Evolutionary conservation across 768 basidiomycete genomes (phyloP), one percentile per base, ranked within the genome.

Genomic region (Mycena sanguinolenta): DNA sequence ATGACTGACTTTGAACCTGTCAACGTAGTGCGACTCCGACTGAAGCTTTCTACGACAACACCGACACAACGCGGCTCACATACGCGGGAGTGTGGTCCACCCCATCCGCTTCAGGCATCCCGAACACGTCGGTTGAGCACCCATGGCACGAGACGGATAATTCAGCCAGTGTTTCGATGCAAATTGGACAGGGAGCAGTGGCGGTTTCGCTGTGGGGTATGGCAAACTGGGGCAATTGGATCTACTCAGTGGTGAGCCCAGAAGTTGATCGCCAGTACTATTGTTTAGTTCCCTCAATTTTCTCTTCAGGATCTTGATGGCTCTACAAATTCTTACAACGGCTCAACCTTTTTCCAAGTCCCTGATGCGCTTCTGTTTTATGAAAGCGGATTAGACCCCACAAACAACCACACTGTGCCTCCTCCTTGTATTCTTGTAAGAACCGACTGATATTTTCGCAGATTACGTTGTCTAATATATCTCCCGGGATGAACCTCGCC

Each of bases 301-400:
- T 7, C 7, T 19, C 21, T 4, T 2, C 16, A 53, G 23, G 12
- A 27, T 0, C 4, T 58, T 21, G 55, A 39, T 60, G 44, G 66
- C 5, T 0, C 39, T n/a, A 32, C 16, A 16, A 64, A 27, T 13
- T 49, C 0, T 2, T 61, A 64, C 53, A 72, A 72, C 53, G 61
- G 63, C 25, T 59, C 57, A 23, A 72, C 70, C 25, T 72, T 59
- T 30, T 72, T 57, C 57, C 53, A 72, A 30, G 66, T 72, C 30
- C 71, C 71, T 23, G 71, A 68, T 46, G 46, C 71, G 7, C 42
- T 72, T 23, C 39, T 68, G 2, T 71, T 67, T 44, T 71, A 58
- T 21, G 59, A 64, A 30, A 65, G 60, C 14, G 70, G 70, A 10
- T 39, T 72, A 19, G 66, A 72, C 34, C 66, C 71, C 2, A 65